These are phyloP conservation scores for Hibiscus mutabilis DNA, from an alignment of 345 rosid species.

Conservation along the genomic window DNA sequence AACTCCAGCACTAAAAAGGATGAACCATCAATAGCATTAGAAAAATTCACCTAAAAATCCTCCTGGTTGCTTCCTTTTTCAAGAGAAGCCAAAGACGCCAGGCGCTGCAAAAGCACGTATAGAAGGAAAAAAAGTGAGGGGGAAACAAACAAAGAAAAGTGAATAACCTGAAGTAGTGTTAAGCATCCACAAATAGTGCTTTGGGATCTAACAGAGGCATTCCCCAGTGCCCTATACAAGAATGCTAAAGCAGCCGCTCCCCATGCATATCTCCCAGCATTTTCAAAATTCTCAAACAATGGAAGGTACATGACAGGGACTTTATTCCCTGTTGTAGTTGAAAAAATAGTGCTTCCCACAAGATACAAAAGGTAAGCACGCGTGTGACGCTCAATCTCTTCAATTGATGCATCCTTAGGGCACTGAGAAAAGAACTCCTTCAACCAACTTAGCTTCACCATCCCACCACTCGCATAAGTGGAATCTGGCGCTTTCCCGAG, in stretches of 20 bases:
- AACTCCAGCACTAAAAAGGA: conserved; percentile 81
- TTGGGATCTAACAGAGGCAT: conserved; percentile 92
- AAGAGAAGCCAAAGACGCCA: background rate
- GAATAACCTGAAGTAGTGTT: conserved; percentile 77
- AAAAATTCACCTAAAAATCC: background rate
- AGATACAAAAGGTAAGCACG: conserved; percentile 90
- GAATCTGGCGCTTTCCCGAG: conserved; percentile 66
- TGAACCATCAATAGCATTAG: background rate
- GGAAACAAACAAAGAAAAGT: background rate
- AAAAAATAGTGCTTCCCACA: conserved; percentile 89
- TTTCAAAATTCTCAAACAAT: conserved; percentile 69
- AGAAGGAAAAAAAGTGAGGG: background rate
- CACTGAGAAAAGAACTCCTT: conserved; percentile 77
- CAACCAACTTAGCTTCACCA: conserved; percentile 97
- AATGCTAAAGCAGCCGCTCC: conserved; percentile 93
- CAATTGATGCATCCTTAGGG: conserved; percentile 50
- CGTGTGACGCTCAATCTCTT: conserved; percentile 58
- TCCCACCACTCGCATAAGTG: conserved; percentile 89
- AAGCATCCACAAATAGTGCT: conserved; percentile 96
- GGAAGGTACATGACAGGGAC: conserved; percentile 99
- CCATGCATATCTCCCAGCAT: conserved; percentile 82
- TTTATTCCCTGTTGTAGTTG: conserved; percentile 92
- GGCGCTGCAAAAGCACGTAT: background rate
- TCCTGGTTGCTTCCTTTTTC: background rate
- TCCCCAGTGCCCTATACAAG: conserved; percentile 93